A percentile compares a stretch with the other conserved stretches of the same genome.
Evolutionary conservation across 441 rosid species (phyloP).

Genomic region (Adansonia madagascariensis): DNA sequence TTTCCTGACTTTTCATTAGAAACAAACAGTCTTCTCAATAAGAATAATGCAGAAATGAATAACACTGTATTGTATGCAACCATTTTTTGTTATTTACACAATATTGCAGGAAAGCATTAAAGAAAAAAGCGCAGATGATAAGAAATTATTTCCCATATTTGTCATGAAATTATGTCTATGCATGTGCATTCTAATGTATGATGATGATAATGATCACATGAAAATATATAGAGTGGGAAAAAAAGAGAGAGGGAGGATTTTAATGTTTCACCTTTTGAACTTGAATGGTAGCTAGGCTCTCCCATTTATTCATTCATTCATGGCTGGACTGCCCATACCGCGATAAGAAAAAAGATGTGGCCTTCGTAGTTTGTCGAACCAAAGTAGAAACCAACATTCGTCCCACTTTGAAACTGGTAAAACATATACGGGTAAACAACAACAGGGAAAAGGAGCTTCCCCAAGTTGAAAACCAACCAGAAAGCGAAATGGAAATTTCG

Average conservation of each 20-base stretch:
- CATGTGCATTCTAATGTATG: constrained; percentile 32
- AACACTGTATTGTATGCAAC: background rate
- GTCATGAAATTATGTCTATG: constrained; percentile 41
- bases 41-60: background rate
- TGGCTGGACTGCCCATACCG: constrained; percentile 48
- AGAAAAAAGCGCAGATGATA: constrained; percentile 24
- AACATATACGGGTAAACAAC: constrained; percentile 34
- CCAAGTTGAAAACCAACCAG: constrained; percentile 31
- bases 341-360: constrained; percentile 28
- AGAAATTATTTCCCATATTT: constrained; percentile 38
- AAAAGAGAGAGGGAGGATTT: background rate
- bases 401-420: constrained; percentile 39
- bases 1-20: constrained; percentile 13
- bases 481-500: constrained; percentile 17
- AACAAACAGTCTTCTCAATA: constrained; percentile 2
- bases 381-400: constrained; percentile 31
- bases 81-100: background rate
- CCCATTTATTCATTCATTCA: constrained; percentile 41
- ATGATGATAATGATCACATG: constrained; percentile 23
- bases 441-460: constrained; percentile 34
- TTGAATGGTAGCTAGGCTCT: constrained; percentile 25
- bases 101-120: constrained; percentile 34
- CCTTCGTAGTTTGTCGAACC: constrained; percentile 32
- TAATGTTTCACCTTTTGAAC: constrained; percentile 29
- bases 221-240: constrained; percentile 3